Conservation (phyloP, 768 basidiomycete species). For the Boletus reticuloceps region DNA sequence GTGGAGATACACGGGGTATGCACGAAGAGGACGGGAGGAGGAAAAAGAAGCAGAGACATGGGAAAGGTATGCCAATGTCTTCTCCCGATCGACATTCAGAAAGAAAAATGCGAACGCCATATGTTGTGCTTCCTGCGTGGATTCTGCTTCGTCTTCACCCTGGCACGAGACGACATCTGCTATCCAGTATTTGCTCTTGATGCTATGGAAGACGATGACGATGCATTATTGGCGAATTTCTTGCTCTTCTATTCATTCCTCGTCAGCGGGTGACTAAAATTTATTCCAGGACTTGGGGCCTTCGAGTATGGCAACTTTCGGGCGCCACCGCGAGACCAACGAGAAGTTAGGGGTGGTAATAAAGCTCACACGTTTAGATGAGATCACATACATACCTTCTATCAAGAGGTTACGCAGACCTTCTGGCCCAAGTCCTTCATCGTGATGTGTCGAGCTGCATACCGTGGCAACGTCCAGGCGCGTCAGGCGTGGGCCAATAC, state of each 20-base stretch:
- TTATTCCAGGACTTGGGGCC: conserved; percentile 35
- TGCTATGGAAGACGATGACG: conserved; percentile 6
- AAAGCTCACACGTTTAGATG: conserved; percentile 68
- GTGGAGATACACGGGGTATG: conserved; percentile 13
- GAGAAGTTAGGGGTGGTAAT: conserved; percentile 67
- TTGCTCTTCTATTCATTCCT: neutral
- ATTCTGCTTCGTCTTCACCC: conserved; percentile 3
- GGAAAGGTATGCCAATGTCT: conserved; percentile 32
- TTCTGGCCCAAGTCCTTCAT: neutral
- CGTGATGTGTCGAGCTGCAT: conserved; percentile 1
- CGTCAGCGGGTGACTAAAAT: conserved; percentile 2
- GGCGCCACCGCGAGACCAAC: conserved; percentile 61
- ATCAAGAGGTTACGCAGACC: conserved; percentile 1
- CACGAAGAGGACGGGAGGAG: conserved; percentile 34
- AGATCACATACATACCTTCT: conserved; percentile 13
- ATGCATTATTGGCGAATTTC: neutral
- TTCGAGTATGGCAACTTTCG: conserved; percentile 56
- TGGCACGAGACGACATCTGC: neutral
- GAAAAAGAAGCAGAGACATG: conserved; percentile 54
- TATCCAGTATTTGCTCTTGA: neutral
- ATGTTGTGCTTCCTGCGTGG: conserved; percentile 2
- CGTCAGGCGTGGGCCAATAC: conserved; percentile 8
- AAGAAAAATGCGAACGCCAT: neutral
- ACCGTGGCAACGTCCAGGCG: conserved; percentile 3
- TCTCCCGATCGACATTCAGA: neutral